Conservation (phyloP, 495 filamentous ascomycete species). For the Hypoxylon lenormandii region DNA sequence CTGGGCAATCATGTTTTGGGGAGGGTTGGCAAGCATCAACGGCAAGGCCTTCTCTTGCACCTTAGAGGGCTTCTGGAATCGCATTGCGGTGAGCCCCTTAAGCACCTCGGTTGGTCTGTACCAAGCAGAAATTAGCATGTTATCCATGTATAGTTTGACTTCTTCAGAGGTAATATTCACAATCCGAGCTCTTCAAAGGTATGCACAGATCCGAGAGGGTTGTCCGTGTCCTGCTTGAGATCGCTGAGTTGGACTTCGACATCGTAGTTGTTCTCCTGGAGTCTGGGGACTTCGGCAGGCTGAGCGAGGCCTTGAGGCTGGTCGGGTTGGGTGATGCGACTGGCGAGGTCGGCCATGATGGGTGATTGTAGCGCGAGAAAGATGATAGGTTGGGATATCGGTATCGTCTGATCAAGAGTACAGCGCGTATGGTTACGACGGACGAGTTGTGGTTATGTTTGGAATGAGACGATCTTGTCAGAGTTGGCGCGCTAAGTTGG, state of each 20-base stretch:
- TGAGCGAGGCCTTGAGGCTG: not conserved
- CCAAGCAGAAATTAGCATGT: constrained; percentile 27
- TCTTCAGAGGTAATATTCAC: constrained; percentile 61
- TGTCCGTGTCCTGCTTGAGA: constrained; percentile 84
- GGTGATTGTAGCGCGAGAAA: not conserved
- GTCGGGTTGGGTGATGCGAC: constrained; percentile 67
- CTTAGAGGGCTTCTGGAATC: constrained; percentile 94
- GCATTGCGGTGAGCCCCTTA: constrained; percentile 76
- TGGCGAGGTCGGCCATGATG: constrained; percentile 66
- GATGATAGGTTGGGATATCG: constrained; percentile 1
- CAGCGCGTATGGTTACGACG: constrained; percentile 1
- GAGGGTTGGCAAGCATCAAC: constrained; percentile 82
- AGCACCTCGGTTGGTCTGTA: constrained; percentile 62
- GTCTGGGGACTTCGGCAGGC: constrained; percentile 50
- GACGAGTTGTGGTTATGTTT: not conserved
- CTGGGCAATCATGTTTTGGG: constrained; percentile 92
- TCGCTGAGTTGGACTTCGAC: constrained; percentile 91
- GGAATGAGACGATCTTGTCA: not conserved
- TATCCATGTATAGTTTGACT: constrained; percentile 5
- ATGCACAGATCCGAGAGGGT: constrained; percentile 85
- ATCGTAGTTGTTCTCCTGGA: constrained; percentile 80
- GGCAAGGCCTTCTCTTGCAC: constrained; percentile 94
- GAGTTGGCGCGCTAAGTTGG: too few relatives aligned
- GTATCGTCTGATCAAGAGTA: not conserved
- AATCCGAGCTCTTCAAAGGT: constrained; percentile 88